phyloP scores from a whole-genome alignment of 1,139 yeast genomes.

The Wickerhamomyces sp. region DNA sequence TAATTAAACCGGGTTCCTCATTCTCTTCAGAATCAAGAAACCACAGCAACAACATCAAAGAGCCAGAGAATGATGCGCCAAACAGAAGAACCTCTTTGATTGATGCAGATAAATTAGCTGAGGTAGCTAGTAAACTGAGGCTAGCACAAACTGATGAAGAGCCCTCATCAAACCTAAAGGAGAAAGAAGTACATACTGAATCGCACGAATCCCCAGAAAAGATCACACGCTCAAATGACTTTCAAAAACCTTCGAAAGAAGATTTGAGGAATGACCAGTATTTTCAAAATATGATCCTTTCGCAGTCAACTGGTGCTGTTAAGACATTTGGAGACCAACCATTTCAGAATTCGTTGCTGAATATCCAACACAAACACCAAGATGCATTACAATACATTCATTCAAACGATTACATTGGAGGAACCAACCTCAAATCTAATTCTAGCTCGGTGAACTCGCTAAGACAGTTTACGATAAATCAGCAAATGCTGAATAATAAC shows the following conservation, averaged over 20 bases:
- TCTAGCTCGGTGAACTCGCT: constrained; percentile 20
- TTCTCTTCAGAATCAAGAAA: constrained; percentile 4
- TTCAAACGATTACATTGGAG: constrained; percentile 23
- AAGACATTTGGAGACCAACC: constrained; percentile 32
- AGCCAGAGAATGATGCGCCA: neutral
- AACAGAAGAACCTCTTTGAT: neutral
- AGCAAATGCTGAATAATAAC: neutral
- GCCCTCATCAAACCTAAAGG: neutral
- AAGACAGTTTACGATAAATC: constrained; percentile 21
- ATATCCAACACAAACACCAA: constrained; percentile 1
- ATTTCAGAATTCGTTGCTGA: constrained; percentile 25
- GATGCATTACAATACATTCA: constrained; percentile 20
- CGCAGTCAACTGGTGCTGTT: constrained; percentile 48
- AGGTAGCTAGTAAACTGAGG: neutral
- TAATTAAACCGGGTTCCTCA: constrained; percentile 9
- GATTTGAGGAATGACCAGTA: constrained; percentile 24
- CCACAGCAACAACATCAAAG: neutral
- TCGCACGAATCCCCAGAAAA: neutral
- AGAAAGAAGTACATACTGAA: no score
- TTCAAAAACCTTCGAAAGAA: constrained; percentile 1
- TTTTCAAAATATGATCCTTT: constrained; percentile 37
- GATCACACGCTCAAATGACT: neutral
- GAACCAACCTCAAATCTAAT: constrained; percentile 6
- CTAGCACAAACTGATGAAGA: neutral
- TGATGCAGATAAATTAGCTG: neutral